phyloP scores from a whole-genome alignment of 2,329 filamentous ascomycete species.

The Fusarium continuum region DNA sequence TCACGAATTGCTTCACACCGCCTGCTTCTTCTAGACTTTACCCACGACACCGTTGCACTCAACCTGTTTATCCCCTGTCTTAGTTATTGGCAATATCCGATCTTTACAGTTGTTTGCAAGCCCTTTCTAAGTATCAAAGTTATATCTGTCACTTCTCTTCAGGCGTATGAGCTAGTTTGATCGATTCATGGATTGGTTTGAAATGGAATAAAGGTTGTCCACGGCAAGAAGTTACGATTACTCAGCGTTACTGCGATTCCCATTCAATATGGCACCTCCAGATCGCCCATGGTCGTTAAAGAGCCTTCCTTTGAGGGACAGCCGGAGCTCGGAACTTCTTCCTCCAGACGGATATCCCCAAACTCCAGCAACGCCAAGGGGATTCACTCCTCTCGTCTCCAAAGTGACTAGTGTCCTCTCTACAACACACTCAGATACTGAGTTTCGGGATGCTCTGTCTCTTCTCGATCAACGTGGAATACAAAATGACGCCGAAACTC shows the following conservation, averaged over 20 bases:
- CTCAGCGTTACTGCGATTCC: background rate
- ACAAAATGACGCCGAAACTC: conserved; percentile 78
- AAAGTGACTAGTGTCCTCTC: conserved; percentile 89
- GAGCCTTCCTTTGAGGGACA: conserved; percentile 37
- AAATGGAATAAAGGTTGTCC: conserved; percentile 16
- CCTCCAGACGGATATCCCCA: conserved; percentile 85
- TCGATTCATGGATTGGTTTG: background rate
- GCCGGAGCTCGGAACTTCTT: conserved; percentile 61
- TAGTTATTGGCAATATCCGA: background rate
- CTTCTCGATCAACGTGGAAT: conserved; percentile 78
- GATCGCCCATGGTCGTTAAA: conserved; percentile 34
- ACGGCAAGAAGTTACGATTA: background rate
- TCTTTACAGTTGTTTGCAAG: background rate
- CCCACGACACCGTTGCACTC: conserved; percentile 42
- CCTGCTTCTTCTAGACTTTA: conserved; percentile 33
- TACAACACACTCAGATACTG: conserved; percentile 89
- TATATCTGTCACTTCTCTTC: background rate
- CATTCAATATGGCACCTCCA: conserved; percentile 29
- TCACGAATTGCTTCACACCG: conserved; percentile 26
- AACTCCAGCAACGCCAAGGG: conserved; percentile 66
- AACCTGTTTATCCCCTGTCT: conserved; percentile 6
- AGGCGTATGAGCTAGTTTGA: background rate
- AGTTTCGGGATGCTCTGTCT: conserved; percentile 85
- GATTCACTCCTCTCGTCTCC: conserved; percentile 75
- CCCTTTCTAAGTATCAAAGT: background rate